Percentiles rank a stretch among this genome's conserved stretches.
Conservation (phyloP, 352 stramenopile species). For the Globisporangium orthogonon region DNA sequence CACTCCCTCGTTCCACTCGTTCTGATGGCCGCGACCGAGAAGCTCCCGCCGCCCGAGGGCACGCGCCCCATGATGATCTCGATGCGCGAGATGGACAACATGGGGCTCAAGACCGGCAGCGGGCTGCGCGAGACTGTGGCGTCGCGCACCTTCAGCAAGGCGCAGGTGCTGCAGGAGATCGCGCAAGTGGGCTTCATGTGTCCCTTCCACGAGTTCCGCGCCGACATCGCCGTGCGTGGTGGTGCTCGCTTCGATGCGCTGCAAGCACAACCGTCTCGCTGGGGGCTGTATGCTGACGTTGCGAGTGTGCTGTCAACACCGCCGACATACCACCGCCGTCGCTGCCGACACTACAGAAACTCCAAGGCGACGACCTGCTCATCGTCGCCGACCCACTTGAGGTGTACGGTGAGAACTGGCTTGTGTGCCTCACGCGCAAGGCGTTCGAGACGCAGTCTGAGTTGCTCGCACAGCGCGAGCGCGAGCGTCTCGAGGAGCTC, state of each 20-base stretch:
- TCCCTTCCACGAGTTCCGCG: slow-evolving; percentile 46
- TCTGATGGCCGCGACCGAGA: slow-evolving; percentile 10
- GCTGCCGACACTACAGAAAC: slow-evolving; percentile 24
- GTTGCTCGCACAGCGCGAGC: slow-evolving; percentile 39
- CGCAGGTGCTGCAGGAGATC: slow-evolving; percentile 71
- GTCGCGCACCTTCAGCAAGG: slow-evolving; percentile 64
- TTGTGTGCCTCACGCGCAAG: slow-evolving; percentile 63
- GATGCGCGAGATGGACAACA: slow-evolving; percentile 81
- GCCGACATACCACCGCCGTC: background rate
- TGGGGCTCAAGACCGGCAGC: slow-evolving; percentile 72
- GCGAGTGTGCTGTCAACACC: too few species aligned
- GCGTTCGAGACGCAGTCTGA: slow-evolving; percentile 66
- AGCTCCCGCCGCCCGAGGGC: slow-evolving; percentile 50
- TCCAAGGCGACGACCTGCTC: slow-evolving; percentile 64
- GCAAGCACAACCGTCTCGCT: too few species aligned
- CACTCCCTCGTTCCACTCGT: background rate
- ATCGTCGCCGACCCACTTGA: slow-evolving; percentile 71
- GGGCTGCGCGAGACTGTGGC: slow-evolving; percentile 68
- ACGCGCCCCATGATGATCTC: slow-evolving; percentile 81
- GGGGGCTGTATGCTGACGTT: too few species aligned
- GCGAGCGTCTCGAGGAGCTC: slow-evolving; percentile 38
- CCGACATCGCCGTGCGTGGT: slow-evolving; percentile 7
- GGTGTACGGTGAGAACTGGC: slow-evolving; percentile 82
- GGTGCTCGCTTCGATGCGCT: too few species aligned
- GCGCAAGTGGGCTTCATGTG: slow-evolving; percentile 77